Percentiles rank a stretch among this genome's conserved stretches.
These are phyloP conservation scores for Phanerodontia chrysosporium DNA, from an alignment of 768 basidiomycete species.

Conservation along the genomic window DNA sequence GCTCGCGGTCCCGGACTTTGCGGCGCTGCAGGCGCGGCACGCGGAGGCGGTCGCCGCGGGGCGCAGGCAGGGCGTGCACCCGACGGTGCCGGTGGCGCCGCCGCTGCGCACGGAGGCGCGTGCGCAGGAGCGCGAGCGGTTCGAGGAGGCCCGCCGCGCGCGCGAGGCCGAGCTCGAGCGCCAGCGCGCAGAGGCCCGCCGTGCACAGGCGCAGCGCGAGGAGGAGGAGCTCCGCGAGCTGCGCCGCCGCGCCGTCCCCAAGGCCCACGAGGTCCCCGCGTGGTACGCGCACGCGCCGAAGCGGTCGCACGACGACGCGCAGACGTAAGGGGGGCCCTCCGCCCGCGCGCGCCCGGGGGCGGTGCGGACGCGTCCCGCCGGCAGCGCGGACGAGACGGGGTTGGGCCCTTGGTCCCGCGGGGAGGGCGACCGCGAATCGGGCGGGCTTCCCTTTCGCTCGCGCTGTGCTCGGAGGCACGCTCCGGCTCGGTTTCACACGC, in stretches of 20 bases:
- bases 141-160: conserved; percentile 53
- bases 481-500: too few species aligned
- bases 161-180: conserved; percentile 51
- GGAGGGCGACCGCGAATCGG: too few species aligned
- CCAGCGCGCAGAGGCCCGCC: conserved; percentile 42
- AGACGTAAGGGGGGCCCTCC: neutral
- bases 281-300: conserved; percentile 75
- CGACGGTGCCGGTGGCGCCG: conserved; percentile 44
- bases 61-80: conserved; percentile 44
- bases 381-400: too few species aligned
- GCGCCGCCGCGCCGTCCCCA: conserved; percentile 59
- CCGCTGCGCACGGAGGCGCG: conserved; percentile 52
- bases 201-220: conserved; percentile 49
- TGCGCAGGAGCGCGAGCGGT: conserved; percentile 58
- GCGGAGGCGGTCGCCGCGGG: conserved; percentile 29
- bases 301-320: conserved; percentile 33
- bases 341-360: neutral
- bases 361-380: neutral
- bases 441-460: too few species aligned
- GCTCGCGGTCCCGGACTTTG: conserved; percentile 48
- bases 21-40: conserved; percentile 15
- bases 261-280: conserved; percentile 68
- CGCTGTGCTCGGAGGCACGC: too few species aligned
- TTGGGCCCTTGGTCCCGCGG: too few species aligned
- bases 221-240: conserved; percentile 58